Conservation (phyloP, 2,329 filamentous ascomycete species). For the Aspergillus brasiliensis region DNA sequence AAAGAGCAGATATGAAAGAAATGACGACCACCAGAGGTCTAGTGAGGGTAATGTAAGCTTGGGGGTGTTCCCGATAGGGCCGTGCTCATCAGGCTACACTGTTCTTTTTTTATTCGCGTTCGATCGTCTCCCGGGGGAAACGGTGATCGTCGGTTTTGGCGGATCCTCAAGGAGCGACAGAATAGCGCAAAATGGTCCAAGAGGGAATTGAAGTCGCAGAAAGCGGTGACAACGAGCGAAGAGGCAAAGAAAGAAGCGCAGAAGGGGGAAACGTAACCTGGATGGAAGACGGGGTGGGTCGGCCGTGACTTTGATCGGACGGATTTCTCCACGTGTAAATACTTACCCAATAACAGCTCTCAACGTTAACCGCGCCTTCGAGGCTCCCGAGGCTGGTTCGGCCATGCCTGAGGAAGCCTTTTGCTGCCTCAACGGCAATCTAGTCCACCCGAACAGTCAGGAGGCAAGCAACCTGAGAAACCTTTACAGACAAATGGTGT, state of each 20-base stretch:
- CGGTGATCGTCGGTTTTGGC: neutral
- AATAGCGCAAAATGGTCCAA: neutral
- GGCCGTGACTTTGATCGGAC: constrained; percentile 7
- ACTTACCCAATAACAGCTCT: no score
- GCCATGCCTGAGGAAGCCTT: neutral
- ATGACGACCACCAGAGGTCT: neutral
- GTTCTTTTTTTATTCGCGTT: constrained; percentile 20
- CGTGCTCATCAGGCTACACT: constrained; percentile 34
- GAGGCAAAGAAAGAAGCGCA: constrained; percentile 3
- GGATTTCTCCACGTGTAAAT: constrained; percentile 20
- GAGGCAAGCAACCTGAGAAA: no score
- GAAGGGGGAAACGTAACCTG: constrained; percentile 15
- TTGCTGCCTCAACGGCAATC: neutral
- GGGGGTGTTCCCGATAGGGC: constrained; percentile 16
- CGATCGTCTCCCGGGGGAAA: constrained; percentile 8
- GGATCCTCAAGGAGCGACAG: neutral
- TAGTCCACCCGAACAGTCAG: neutral
- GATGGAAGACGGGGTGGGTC: constrained; percentile 14
- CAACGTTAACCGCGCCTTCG: constrained; percentile 5
- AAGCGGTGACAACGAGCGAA: neutral
- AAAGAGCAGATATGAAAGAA: neutral
- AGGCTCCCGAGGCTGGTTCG: neutral
- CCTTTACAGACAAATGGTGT: no score
- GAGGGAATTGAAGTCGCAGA: neutral
- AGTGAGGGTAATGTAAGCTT: constrained; percentile 11